Evolutionary conservation across 75 land plant species (phyloP), one percentile per base, ranked within the genome.

Genomic region (Adiantum capillusveneris): DNA sequence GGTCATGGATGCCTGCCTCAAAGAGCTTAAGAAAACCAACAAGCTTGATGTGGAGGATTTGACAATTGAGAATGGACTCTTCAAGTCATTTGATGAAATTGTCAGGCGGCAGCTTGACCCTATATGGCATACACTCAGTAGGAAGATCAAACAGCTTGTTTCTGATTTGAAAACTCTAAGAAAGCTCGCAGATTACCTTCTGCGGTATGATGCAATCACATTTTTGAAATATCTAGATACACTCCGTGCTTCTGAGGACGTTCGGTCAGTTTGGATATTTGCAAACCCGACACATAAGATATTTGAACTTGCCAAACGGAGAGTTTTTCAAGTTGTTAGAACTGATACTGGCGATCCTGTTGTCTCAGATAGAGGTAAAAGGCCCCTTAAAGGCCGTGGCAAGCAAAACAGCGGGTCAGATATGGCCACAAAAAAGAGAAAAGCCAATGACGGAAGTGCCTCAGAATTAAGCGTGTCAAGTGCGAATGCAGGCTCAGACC

Each of bases 1-100:
- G 68, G 84, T 83, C 11, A 87, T 95, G 97, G 99, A 86, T 72
- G 97, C 86, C 0, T 95, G 99, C 63, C 68, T 95, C 69, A 87
- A 87, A 79, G 99, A 95, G 80, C 77, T 95, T 63, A 65, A 82
- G 69, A 95, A 78, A 83, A 84, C 93, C 1, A 95, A 95, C 53
- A 95, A 90, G 72, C 93, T 95, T 5, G 99, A 95, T 72, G 89
- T 95, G 20, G 99, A 95, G 69, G 99, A 95, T 57, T 58, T 95
- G 70, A 95, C 99, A 0, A 89, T 95, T n/a, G 99, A 90, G 73
- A 95, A 90, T 54, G 97, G 99, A 14, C 71, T 95, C 58, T 84
- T 95, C 62, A 95, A 95, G 75, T 95, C 99, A 1, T 95, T 95
- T 63, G 96, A 95, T 77, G 99, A 95, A 75, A 90, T 95, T 52